These are phyloP conservation scores for Xylariaceae sp. DNA, from an alignment of 2,329 filamentous ascomycete genomes.

Conservation along the genomic window DNA sequence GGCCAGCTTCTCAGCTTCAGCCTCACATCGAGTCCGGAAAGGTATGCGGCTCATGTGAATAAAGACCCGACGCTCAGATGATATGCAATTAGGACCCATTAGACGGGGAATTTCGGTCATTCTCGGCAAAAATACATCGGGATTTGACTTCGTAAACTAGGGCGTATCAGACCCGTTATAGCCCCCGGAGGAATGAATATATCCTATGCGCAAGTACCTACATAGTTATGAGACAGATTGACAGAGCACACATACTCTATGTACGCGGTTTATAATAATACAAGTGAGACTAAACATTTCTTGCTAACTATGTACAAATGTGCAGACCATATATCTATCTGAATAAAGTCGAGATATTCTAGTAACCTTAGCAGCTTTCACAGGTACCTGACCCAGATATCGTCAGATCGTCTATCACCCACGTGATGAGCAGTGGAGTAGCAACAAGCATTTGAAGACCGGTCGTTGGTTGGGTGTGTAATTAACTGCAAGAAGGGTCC, in stretches of 20 bases:
- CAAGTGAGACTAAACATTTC: too few species aligned
- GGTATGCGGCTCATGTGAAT: background rate
- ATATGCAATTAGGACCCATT: slow-evolving; percentile 6
- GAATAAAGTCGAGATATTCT: too few species aligned
- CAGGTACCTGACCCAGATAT: too few species aligned
- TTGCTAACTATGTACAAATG: too few species aligned
- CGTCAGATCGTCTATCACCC: background rate
- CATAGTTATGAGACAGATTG: background rate
- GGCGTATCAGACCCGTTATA: background rate
- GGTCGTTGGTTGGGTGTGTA: background rate
- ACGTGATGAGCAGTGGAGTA: background rate
- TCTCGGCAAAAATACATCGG: slow-evolving; percentile 21
- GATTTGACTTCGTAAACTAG: slow-evolving; percentile 12
- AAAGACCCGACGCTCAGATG: background rate
- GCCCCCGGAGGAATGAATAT: slow-evolving; percentile 6
- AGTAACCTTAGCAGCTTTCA: too few species aligned
- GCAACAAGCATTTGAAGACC: background rate
- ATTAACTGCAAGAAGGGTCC: background rate
- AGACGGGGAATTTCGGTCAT: slow-evolving; percentile 18
- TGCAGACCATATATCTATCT: too few species aligned
- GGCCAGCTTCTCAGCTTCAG: background rate
- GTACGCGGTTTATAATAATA: too few species aligned
- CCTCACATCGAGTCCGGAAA: background rate
- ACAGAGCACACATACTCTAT: too few species aligned
- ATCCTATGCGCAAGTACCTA: too few species aligned